A percentile compares a stretch with the other conserved stretches of the same genome.
These are phyloP conservation scores for Pythium aquatile DNA, from an alignment of 352 stramenopile genomes.

Conservation along the genomic window DNA sequence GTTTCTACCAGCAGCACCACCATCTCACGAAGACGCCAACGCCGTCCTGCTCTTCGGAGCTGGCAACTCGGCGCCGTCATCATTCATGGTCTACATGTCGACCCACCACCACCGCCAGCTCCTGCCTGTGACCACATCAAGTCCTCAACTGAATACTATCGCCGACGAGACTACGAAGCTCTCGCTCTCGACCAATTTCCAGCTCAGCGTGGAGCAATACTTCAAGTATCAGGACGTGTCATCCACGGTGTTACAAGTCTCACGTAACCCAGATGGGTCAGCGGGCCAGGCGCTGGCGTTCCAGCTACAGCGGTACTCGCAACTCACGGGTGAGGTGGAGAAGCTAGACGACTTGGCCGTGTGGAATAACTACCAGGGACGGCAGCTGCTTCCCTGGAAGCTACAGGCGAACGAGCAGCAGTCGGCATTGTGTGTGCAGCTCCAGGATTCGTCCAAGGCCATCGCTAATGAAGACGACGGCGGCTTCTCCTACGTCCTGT, in stretches of 20 bases:
- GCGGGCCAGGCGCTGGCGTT: slow-evolving; percentile 22
- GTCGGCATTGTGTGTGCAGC: slow-evolving; percentile 49
- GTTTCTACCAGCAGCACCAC: slow-evolving; percentile 8
- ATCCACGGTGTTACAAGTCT: slow-evolving; percentile 44
- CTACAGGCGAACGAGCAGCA: slow-evolving; percentile 41
- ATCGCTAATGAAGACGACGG: slow-evolving; percentile 9
- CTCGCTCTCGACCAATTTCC: slow-evolving; percentile 27
- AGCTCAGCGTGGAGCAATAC: slow-evolving; percentile 68
- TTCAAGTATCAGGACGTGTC: slow-evolving; percentile 56
- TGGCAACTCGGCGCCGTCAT: background rate
- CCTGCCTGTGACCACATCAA: slow-evolving; percentile 9
- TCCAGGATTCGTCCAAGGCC: slow-evolving; percentile 30
- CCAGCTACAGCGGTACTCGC: slow-evolving; percentile 51
- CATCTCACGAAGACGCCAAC: slow-evolving; percentile 22
- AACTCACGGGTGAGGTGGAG: slow-evolving; percentile 43
- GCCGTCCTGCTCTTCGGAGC: background rate
- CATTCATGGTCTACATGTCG: slow-evolving; percentile 20
- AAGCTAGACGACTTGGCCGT: slow-evolving; percentile 47
- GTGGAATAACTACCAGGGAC: slow-evolving; percentile 58
- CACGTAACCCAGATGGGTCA: slow-evolving; percentile 21
- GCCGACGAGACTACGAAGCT: slow-evolving; percentile 1
- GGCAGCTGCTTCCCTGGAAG: slow-evolving; percentile 50
- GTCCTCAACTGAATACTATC: background rate
- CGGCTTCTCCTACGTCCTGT: slow-evolving; percentile 42
- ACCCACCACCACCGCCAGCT: slow-evolving; percentile 22